These are phyloP conservation scores for Ogataea angusta DNA, from an alignment of 805 yeast genomes.

Conservation along the genomic window DNA sequence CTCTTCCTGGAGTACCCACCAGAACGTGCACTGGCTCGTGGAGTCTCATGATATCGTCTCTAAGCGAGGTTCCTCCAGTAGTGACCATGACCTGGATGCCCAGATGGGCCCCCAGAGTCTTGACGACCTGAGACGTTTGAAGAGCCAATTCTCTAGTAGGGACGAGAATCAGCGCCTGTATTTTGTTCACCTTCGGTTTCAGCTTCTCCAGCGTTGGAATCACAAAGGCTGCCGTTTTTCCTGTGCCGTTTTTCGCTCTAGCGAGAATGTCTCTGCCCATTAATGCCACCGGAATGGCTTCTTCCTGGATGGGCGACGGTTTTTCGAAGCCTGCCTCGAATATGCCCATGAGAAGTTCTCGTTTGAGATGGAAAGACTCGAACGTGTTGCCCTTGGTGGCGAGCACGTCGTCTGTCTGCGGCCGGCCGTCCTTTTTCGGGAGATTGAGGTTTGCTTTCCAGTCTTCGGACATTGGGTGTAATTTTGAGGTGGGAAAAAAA, in stretches of 20 bases:
- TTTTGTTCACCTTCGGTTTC: conserved; percentile 77
- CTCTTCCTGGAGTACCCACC: conserved; percentile 98
- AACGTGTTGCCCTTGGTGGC: conserved; percentile 87
- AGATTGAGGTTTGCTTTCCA: conserved; percentile 77
- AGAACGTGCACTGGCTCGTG: conserved; percentile 90
- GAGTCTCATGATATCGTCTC: conserved; percentile 91
- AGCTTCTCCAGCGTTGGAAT: conserved; percentile 89
- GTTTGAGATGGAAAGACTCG: conserved; percentile 86
- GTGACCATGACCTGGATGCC: conserved; percentile 94
- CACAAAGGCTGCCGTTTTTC: conserved; percentile 96
- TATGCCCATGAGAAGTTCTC: conserved; percentile 96
- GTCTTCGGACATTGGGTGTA: conserved; percentile 35
- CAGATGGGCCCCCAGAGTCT: conserved; percentile 91
- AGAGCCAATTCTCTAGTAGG: conserved; percentile 98
- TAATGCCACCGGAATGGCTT: conserved; percentile 90
- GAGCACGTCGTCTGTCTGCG: conserved; percentile 94
- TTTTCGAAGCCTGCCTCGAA: conserved; percentile 98
- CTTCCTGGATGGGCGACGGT: conserved; percentile 98
- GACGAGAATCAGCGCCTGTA: conserved; percentile 89
- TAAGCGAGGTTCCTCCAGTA: conserved; percentile 93
- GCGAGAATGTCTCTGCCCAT: conserved; percentile 96
- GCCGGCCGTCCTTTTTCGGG: conserved; percentile 87
- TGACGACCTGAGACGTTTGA: conserved; percentile 96
- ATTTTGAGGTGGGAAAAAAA: conserved; percentile 6
- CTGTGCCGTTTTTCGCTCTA: conserved; percentile 97